These are phyloP conservation scores for Starmerella geochares DNA, from an alignment of 805 yeast species.

Conservation along the genomic window DNA sequence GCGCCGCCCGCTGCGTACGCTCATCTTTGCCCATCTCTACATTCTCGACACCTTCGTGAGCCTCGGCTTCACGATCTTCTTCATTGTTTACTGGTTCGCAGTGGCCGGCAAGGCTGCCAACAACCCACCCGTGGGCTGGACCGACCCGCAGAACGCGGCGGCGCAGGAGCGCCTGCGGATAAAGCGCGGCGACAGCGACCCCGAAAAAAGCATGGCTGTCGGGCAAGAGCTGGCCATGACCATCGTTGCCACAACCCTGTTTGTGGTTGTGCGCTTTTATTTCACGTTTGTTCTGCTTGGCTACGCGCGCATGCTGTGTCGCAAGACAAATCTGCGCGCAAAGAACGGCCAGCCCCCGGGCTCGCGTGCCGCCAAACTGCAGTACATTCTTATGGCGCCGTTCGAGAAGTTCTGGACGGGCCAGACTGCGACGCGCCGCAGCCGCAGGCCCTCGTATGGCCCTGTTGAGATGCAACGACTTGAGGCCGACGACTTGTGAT, in stretches of 20 bases:
- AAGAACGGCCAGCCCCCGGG: conserved; percentile 31
- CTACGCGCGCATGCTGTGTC: conserved; percentile 45
- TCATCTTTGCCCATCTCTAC: conserved; percentile 56
- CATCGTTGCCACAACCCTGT: conserved; percentile 39
- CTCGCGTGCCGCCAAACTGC: conserved; percentile 28
- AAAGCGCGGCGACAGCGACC: conserved; percentile 1
- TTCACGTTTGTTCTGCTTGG: conserved; percentile 47
- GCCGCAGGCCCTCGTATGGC: conserved; percentile 19
- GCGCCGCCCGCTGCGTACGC: conserved; percentile 50
- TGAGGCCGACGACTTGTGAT: conserved; percentile 4
- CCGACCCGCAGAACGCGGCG: conserved; percentile 4
- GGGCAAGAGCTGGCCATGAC: conserved; percentile 37
- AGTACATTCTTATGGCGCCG: conserved; percentile 26
- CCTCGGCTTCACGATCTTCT: conserved; percentile 59
- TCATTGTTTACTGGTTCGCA: conserved; percentile 64
- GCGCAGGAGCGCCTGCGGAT: background rate
- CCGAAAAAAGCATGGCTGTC: conserved; percentile 25
- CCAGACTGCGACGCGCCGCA: conserved; percentile 12
- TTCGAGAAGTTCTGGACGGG: conserved; percentile 33
- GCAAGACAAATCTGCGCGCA: conserved; percentile 33
- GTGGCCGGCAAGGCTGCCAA: conserved; percentile 26
- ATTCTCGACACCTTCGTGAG: conserved; percentile 58
- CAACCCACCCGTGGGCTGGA: conserved; percentile 11
- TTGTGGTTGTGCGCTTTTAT: conserved; percentile 42
- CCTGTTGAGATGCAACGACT: conserved; percentile 21